These are phyloP conservation scores for Ascosphaera aggregata DNA, from an alignment of 2,329 filamentous ascomycete species.

Conservation along the genomic window DNA sequence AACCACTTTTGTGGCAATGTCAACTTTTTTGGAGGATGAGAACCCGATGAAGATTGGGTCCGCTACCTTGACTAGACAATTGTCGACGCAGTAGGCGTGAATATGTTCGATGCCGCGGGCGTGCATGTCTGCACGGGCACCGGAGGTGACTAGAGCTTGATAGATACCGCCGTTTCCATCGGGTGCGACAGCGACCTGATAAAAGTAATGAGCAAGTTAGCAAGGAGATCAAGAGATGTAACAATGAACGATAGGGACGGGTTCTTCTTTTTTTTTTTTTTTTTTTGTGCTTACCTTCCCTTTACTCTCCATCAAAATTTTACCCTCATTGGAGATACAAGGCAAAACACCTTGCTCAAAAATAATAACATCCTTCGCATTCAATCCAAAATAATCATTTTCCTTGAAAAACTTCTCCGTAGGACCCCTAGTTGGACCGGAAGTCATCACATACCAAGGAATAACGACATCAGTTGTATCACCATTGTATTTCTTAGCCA, in stretches of 20 bases:
- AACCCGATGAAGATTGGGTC: conserved; percentile 94
- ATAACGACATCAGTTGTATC: conserved; percentile 40
- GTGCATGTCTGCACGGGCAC: conserved; percentile 69
- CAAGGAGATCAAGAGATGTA: no score
- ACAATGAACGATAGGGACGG: no score
- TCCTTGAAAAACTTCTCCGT: conserved; percentile 88
- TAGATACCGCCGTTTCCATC: conserved; percentile 97
- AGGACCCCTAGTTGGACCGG: conserved; percentile 70
- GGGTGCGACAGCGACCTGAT: conserved; percentile 63
- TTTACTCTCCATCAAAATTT: conserved; percentile 86
- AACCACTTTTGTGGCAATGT: conserved; percentile 98
- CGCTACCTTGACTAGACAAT: conserved; percentile 97
- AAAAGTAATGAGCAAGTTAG: conserved; percentile 3
- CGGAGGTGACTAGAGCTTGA: conserved; percentile 60
- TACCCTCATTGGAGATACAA: conserved; percentile 92
- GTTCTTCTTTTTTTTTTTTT: no score
- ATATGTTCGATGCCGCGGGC: conserved; percentile 82
- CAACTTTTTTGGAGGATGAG: conserved; percentile 63
- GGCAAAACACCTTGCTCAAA: conserved; percentile 95
- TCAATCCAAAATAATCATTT: conserved; percentile 74
- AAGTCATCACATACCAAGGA: conserved; percentile 99
- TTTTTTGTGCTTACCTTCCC: conserved; percentile 44
- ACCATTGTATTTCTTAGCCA: conserved; percentile 49
- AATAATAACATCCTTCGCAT: conserved; percentile 64
- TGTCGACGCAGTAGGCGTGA: conserved; percentile 95